Conservation (phyloP, 1,139 yeast species). For the Candida labiduridarum region DNA sequence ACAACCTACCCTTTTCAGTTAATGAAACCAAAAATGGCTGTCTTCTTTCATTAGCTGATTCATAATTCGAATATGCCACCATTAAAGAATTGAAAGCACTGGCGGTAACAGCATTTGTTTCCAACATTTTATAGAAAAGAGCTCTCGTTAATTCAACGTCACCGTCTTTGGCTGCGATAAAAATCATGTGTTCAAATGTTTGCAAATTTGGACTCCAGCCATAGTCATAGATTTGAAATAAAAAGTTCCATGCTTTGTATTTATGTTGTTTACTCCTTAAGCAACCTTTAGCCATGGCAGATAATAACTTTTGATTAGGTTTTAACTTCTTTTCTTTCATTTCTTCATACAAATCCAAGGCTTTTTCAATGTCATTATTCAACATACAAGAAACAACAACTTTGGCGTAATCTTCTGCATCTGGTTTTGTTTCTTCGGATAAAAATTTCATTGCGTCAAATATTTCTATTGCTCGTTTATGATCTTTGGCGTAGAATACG, state of each 20-base stretch:
- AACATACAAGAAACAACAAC: conserved; percentile 68
- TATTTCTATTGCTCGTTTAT: conserved; percentile 65
- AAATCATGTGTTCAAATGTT: conserved; percentile 69
- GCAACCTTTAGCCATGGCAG: conserved; percentile 76
- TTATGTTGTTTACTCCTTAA: conserved; percentile 47
- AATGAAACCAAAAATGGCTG: conserved; percentile 42
- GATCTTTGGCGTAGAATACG: conserved; percentile 54
- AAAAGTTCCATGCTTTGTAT: conserved; percentile 74
- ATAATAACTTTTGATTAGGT: conserved; percentile 51
- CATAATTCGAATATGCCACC: conserved; percentile 54
- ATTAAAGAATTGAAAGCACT: conserved; percentile 56
- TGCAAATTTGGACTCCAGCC: conserved; percentile 52
- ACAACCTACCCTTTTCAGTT: conserved; percentile 47
- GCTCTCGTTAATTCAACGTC: conserved; percentile 78
- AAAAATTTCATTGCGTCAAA: conserved; percentile 88
- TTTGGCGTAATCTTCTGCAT: conserved; percentile 64
- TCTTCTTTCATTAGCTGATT: conserved; percentile 7
- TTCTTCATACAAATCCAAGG: conserved; percentile 75
- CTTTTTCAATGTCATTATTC: conserved; percentile 66
- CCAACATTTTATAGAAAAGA: conserved; percentile 58
- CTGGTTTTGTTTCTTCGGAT: conserved; percentile 67
- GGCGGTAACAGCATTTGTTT: conserved; percentile 37
- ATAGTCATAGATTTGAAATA: conserved; percentile 62
- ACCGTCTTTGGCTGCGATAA: conserved; percentile 75
- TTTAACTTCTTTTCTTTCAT: conserved; percentile 44